These are phyloP conservation scores for Cordyceps fumosorosea DNA, from an alignment of 2,329 filamentous ascomycete genomes.

Conservation along the genomic window DNA sequence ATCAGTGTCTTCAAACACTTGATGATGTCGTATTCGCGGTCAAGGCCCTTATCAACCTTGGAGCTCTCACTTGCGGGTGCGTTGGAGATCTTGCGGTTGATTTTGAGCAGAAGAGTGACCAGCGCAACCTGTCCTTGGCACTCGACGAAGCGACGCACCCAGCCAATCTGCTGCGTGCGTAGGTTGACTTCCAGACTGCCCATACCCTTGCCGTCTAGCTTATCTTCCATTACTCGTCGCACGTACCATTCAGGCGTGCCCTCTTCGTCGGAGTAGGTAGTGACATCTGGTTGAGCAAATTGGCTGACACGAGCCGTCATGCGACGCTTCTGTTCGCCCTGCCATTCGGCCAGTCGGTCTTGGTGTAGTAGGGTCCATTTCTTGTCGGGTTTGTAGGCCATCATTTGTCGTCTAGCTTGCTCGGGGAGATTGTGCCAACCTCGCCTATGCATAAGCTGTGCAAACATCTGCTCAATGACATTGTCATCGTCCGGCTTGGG, in stretches of 20 bases:
- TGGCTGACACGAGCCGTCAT: conserved; percentile 67
- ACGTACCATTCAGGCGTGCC: conserved; percentile 98
- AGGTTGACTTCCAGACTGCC: conserved; percentile 91
- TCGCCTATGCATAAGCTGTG: conserved; percentile 92
- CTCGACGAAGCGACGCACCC: conserved; percentile 95
- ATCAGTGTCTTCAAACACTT: conserved; percentile 96
- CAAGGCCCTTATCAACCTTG: conserved; percentile 68
- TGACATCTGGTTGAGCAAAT: conserved; percentile 61
- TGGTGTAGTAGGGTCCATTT: conserved; percentile 98
- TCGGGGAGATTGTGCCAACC: conserved; percentile 97
- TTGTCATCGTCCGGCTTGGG: conserved; percentile 72
- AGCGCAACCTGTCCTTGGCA: conserved; percentile 94
- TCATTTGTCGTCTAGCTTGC: conserved; percentile 90
- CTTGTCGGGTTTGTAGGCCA: conserved; percentile 87
- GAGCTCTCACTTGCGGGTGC: conserved; percentile 59
- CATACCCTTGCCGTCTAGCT: conserved; percentile 82
- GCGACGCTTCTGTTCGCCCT: conserved; percentile 86
- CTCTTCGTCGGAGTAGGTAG: conserved; percentile 82
- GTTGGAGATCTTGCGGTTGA: conserved; percentile 77
- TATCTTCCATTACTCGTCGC: conserved; percentile 92
- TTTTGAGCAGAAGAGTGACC: conserved; percentile 86
- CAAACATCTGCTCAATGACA: conserved; percentile 84
- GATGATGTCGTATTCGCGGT: conserved; percentile 92
- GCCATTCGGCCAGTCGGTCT: conserved; percentile 86
- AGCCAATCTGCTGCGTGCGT: conserved; percentile 92